Conservation (phyloP, 2,329 filamentous ascomycete genomes). For the Pezicula radicicola region DNA sequence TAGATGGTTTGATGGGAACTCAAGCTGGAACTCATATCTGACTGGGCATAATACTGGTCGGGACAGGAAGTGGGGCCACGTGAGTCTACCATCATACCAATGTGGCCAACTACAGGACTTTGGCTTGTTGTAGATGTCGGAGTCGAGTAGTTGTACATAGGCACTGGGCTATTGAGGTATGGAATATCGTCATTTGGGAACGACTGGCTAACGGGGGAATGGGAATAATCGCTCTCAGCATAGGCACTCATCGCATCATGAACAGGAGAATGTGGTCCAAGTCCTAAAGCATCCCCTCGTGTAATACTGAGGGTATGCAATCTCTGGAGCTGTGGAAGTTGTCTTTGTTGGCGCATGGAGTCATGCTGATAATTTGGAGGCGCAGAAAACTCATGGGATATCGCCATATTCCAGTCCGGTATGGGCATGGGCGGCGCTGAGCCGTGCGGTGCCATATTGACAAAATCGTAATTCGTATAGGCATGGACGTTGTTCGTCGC, state of each 20-base stretch:
- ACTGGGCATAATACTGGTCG: slow-evolving; percentile 58
- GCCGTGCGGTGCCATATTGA: slow-evolving; percentile 33
- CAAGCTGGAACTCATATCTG: slow-evolving; percentile 58
- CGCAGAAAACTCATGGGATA: slow-evolving; percentile 21
- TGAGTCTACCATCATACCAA: slow-evolving; percentile 48
- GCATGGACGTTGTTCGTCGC: slow-evolving; percentile 17
- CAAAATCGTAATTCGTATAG: slow-evolving; percentile 35
- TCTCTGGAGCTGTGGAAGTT: slow-evolving; percentile 49
- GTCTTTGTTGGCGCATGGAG: slow-evolving; percentile 21
- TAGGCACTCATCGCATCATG: slow-evolving; percentile 50
- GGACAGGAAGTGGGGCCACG: slow-evolving; percentile 58
- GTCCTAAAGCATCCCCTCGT: slow-evolving; percentile 19
- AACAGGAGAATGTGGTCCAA: slow-evolving; percentile 17
- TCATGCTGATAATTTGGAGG: slow-evolving; percentile 22
- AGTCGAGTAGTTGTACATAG: slow-evolving; percentile 54
- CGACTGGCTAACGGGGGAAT: slow-evolving; percentile 53
- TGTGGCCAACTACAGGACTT: slow-evolving; percentile 45
- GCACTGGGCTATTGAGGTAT: slow-evolving; percentile 52
- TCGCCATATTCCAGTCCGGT: slow-evolving; percentile 28
- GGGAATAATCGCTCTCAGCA: slow-evolving; percentile 52
- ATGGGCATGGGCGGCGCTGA: slow-evolving; percentile 21
- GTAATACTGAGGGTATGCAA: slow-evolving; percentile 43
- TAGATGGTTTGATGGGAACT: slow-evolving; percentile 57
- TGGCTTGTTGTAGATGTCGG: slow-evolving; percentile 52
- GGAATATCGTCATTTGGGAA: slow-evolving; percentile 52